phyloP scores from a whole-genome alignment of 495 filamentous ascomycete species.

The Penicillium macrosclerotiorum region DNA sequence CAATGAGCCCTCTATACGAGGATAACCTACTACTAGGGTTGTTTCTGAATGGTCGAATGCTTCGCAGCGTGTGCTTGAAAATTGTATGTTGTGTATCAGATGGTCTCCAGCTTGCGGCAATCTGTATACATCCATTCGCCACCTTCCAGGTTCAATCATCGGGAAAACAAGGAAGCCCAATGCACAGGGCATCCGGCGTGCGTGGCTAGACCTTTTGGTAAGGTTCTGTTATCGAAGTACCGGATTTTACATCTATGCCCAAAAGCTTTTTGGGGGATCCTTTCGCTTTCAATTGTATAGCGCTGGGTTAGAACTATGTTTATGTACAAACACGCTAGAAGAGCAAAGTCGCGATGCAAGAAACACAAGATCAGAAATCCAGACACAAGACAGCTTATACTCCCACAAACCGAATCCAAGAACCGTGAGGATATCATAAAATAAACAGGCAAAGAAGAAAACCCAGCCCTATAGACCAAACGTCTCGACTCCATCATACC shows the following conservation, averaged over 20 bases:
- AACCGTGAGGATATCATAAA: slow-evolving; percentile 27
- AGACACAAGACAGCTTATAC: slow-evolving; percentile 11
- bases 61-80: too few relatives aligned
- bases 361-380: slow-evolving; percentile 10
- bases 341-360: slow-evolving; percentile 4
- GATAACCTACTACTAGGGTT: too few relatives aligned
- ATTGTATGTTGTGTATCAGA: too few relatives aligned
- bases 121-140: slow-evolving; percentile 9
- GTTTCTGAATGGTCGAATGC: too few relatives aligned
- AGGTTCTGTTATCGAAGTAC: too few relatives aligned
- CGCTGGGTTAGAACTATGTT: neutral
- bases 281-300: slow-evolving; percentile 7
- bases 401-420: slow-evolving; percentile 6
- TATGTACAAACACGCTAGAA: slow-evolving; percentile 6
- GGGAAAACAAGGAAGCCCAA: slow-evolving; percentile 18
- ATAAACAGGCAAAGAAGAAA: slow-evolving; percentile 16
- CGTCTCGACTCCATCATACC: slow-evolving; percentile 12
- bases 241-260: too few relatives aligned
- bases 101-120: too few relatives aligned
- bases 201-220: slow-evolving; percentile 11
- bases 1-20: too few relatives aligned
- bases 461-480: slow-evolving; percentile 10
- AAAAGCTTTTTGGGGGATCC: slow-evolving; percentile 12
- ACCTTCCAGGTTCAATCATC: slow-evolving; percentile 6
- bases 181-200: slow-evolving; percentile 11